These are phyloP conservation scores for Carex scoparia DNA, from an alignment of 176 grass and related monocot genomes.

Conservation along the genomic window DNA sequence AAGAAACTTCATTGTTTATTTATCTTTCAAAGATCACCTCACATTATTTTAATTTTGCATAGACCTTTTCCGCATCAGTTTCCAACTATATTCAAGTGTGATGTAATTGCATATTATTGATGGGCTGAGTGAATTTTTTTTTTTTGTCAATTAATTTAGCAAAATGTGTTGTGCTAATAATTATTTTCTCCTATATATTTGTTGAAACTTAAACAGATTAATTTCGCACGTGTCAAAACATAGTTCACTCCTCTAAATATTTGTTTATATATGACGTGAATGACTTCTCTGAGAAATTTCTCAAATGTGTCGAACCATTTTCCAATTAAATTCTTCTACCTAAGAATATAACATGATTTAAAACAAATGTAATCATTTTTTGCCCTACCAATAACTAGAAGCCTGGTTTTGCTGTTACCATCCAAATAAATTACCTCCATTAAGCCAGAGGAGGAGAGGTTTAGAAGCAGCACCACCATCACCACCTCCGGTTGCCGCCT, in stretches of 20 bases:
- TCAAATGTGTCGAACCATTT: background rate
- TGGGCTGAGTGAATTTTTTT: too few relatives aligned
- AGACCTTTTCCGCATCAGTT: background rate
- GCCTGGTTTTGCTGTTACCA: background rate
- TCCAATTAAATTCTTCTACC: too few relatives aligned
- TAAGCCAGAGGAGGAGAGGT: slow-evolving; percentile 86
- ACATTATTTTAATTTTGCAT: background rate
- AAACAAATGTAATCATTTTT: too few relatives aligned
- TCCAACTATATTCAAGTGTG: background rate
- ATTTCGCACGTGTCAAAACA: background rate
- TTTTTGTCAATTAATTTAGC: background rate
- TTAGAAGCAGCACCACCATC: slow-evolving; percentile 10
- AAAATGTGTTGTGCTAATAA: background rate
- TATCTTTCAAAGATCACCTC: background rate
- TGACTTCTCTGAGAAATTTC: background rate
- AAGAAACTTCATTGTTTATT: background rate
- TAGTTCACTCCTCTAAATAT: too few relatives aligned
- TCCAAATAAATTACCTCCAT: slow-evolving; percentile 48
- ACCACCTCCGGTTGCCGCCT: slow-evolving; percentile 25
- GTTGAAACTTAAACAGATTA: background rate
- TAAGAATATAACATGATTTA: too few relatives aligned
- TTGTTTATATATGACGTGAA: background rate
- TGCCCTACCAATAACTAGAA: too few relatives aligned
- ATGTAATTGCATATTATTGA: background rate
- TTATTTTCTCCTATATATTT: background rate